phyloP scores from a whole-genome alignment of 1,284 basidiomycete genomes.

The Cutaneotrichosporon mucoides region DNA sequence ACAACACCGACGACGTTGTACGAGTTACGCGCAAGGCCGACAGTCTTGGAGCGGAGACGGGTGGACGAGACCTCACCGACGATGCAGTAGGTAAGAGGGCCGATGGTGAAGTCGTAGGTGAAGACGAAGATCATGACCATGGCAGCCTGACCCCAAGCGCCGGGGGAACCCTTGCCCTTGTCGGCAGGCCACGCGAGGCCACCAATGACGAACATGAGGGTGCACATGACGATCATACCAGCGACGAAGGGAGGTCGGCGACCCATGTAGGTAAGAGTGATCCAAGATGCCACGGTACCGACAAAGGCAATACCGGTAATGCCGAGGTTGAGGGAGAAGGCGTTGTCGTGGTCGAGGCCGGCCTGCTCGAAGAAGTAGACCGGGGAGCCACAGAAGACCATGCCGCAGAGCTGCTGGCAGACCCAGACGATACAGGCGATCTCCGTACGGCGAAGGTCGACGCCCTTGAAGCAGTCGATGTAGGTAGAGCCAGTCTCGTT shows the following conservation, averaged over 20 bases:
- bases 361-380: constrained; percentile 29
- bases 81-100: constrained; percentile 49
- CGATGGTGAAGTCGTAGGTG: constrained; percentile 30
- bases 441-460: constrained; percentile 20
- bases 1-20: constrained; percentile 44
- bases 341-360: constrained; percentile 9
- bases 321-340: constrained; percentile 36
- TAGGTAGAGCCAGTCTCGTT: constrained; percentile 22
- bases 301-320: constrained; percentile 45
- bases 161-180: background rate
- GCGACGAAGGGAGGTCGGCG: constrained; percentile 51
- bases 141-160: constrained; percentile 17
- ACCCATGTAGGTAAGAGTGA: constrained; percentile 36
- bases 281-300: constrained; percentile 49
- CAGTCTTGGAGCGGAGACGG: constrained; percentile 51
- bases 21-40: constrained; percentile 50
- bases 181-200: constrained; percentile 20
- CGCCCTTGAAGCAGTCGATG: constrained; percentile 34
- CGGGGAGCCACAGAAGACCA: constrained; percentile 19
- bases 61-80: constrained; percentile 50
- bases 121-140: constrained; percentile 29
- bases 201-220: constrained; percentile 51
- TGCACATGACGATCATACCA: constrained; percentile 47
- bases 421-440: constrained; percentile 18
- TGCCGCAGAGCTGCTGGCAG: constrained; percentile 24